Base-by-base conservation (phyloP, 148 eudicot genomes). In the Amaranthus cruentus region DNA sequence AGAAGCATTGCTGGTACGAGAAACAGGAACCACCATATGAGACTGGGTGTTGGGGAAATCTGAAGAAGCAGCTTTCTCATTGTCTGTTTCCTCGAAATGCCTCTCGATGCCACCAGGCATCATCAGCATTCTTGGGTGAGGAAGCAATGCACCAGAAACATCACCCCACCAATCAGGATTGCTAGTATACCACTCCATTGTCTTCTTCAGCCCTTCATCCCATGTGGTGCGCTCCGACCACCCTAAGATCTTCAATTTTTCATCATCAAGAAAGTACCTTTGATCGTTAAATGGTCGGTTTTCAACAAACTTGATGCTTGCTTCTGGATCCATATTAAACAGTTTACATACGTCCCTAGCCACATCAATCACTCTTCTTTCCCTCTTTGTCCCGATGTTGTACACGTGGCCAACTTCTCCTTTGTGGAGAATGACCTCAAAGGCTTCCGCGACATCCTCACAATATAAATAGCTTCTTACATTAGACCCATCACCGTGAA, bases 391-490 rank as follows among this genome's bases (percentile, higher is more conserved):
- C 58, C 96, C 92, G 47, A 90, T 87, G 75, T 90, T 90, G 72
- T 90, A 91, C 61, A 91, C 87, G 47, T 91, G 93, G 48, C 97
- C 97, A 47, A 89, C 88, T 82, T 87, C 91, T 68, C 97, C 97
- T 81, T 75, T 89, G 77, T 91, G 97, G 71, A 91, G 86, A 61
- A 89, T 73, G 60, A 75, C 76, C 79, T 91, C 97, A 79, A 91
- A 91, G 69, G 97, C 97, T 83, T 91, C 97, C 1, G 93, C 93
- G 71, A 91, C 97, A 78, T 91, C 97, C 82, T 91, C 97, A 72
- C 93, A 91, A 55, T 91, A 91, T 6, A 91, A 85, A 72, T 91
- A 91, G 69, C 93, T 91, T 82, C 97, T 55, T 12, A 91, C 91
- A 79, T 91, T 91, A 38, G 91, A 76, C 18, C 97, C 97, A 76